A percentile compares a stretch with the other conserved stretches of the same genome.
Evolutionary conservation across 2,329 filamentous ascomycete genomes (phyloP).

Genomic region (Magnaporthiopsis rhizophila): DNA sequence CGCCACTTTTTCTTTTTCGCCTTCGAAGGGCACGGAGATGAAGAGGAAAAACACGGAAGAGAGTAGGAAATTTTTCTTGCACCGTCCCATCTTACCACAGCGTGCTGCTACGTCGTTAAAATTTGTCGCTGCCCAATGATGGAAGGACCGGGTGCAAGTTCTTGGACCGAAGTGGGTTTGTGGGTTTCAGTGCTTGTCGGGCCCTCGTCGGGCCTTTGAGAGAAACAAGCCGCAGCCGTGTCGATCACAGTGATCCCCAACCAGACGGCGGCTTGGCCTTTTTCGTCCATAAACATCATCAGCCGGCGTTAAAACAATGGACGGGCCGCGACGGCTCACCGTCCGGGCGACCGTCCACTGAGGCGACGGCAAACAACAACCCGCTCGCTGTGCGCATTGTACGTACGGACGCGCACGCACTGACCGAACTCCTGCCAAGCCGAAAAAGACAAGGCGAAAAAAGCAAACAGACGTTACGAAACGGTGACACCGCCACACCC

Average conservation of each 20-base stretch:
- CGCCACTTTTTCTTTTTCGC: too few species aligned
- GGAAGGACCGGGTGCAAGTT: not conserved
- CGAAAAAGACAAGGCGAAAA: too few species aligned
- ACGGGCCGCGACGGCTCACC: too few species aligned
- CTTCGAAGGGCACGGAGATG: not conserved
- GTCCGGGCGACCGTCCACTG: too few species aligned
- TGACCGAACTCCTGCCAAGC: not conserved
- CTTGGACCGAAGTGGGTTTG: not conserved
- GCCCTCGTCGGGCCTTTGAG: not conserved
- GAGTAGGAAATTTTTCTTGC: not conserved
- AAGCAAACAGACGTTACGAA: too few species aligned
- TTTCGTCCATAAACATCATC: not conserved
- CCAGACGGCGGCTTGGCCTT: not conserved
- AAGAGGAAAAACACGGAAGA: too few species aligned
- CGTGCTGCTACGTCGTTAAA: not conserved
- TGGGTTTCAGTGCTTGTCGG: not conserved
- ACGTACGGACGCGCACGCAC: too few species aligned
- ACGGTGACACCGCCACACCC: too few species aligned
- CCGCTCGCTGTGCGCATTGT: too few species aligned
- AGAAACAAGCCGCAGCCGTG: not conserved
- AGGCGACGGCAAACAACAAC: too few species aligned
- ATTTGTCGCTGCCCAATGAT: not conserved
- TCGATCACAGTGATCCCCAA: not conserved
- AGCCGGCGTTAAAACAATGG: not conserved
- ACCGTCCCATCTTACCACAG: not conserved